Evolutionary conservation across 2,329 filamentous ascomycete genomes (phyloP), one percentile per base, ranked within the genome.

Genomic region (Cordyceps fumosorosea): DNA sequence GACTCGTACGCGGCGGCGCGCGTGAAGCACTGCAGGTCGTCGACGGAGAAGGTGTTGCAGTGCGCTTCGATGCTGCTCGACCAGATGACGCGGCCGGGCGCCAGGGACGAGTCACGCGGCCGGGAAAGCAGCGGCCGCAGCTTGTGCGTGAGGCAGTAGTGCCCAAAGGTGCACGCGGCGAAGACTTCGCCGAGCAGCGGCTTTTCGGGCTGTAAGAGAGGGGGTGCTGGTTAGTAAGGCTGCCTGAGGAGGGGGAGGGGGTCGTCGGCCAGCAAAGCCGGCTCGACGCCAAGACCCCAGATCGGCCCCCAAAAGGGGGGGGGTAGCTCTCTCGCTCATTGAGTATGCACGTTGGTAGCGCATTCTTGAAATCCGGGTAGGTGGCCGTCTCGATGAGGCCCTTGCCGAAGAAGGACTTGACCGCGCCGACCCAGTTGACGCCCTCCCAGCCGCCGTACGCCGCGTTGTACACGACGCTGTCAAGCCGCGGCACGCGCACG

Each of bases 101-200:
- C 62, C 4, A 78, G 71, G 45, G 75, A 65, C 62, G 75, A 66
- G 47, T 69, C 68, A 18, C 74, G 69, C 18, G 70, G 71, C 56
- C 84, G 78, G 68, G 78, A 77, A 67, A 99, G 81, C 12, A 97
- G 79, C 0, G 91, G 89, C 67, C 89, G 82, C 12, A 98, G 81
- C 70, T 88, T 86, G 73, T 96, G 93, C 18, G 85, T 85, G 26
- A 99, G 85, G 70, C 97, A 77, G 73, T 99, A 98, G 77, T 99
- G 95, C 0, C 95, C 95, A 71, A 99, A 98, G 34, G 96, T 83
- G 71, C 98, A 98, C 56, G 93, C 89, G 72, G 88, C 89, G 73
- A 98, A 99, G 20, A 96, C 86, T 67, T 91, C 82, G 3, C 91
- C 93, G 0, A 99, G 77, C 5, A 79, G 76, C 0, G 88, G 86